Evolutionary conservation across 2,329 filamentous ascomycete genomes (phyloP).

Genomic region (Alternaria metachromatica): DNA sequence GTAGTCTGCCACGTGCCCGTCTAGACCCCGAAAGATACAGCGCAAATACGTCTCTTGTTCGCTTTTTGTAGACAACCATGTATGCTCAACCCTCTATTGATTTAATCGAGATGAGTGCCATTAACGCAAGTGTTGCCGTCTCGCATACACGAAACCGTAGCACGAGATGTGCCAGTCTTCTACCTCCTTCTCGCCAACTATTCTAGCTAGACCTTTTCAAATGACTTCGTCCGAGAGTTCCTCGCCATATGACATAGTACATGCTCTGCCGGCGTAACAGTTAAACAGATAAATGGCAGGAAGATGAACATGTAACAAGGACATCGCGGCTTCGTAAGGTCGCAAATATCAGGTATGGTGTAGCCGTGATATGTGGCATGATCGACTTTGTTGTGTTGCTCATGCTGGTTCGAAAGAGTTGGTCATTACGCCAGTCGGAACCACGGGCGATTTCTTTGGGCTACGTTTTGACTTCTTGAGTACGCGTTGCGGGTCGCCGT

Average conservation of each 20-base stretch:
- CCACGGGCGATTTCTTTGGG: not conserved
- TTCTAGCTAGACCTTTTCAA: not conserved
- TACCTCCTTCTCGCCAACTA: not conserved
- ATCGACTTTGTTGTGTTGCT: not conserved
- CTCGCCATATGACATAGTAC: not conserved
- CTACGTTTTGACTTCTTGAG: not conserved
- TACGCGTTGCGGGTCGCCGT: not conserved
- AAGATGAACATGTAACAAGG: not conserved
- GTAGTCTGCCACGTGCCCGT: not conserved
- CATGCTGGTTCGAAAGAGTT: not conserved
- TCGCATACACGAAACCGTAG: not conserved
- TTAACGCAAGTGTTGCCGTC: not conserved
- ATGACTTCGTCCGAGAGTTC: not conserved
- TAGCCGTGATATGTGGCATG: not conserved
- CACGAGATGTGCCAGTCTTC: not conserved
- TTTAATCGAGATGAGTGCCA: not conserved
- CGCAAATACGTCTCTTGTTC: not conserved
- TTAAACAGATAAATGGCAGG: not conserved
- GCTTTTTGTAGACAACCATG: not conserved
- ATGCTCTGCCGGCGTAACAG: not conserved
- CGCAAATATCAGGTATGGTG: not conserved
- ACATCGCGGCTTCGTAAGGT: not conserved
- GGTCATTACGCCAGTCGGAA: not conserved
- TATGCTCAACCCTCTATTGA: not conserved
- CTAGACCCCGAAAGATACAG: not conserved